Percentiles rank a stretch among this genome's conserved stretches.
Evolutionary conservation across 2,329 filamentous ascomycete genomes (phyloP).

Genomic region (Aspergillus sclerotialis): DNA sequence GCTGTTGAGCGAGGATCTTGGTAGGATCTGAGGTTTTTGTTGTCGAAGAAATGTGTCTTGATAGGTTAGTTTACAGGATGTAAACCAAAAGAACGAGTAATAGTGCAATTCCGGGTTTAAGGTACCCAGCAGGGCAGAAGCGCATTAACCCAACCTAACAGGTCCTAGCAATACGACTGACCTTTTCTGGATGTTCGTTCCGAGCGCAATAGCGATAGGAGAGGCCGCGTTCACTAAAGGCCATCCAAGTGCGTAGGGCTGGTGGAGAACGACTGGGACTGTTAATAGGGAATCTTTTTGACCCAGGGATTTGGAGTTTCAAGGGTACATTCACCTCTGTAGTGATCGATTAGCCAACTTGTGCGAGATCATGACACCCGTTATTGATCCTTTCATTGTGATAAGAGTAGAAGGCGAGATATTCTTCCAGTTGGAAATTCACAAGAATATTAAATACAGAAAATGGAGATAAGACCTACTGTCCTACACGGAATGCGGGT

Average conservation of each 20-base stretch:
- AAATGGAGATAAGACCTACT: too few species aligned
- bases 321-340: slow-evolving; percentile 44
- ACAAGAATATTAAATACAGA: too few species aligned
- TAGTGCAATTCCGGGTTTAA: slow-evolving; percentile 12
- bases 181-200: slow-evolving; percentile 39
- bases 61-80: slow-evolving; percentile 13
- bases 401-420: too few species aligned
- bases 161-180: slow-evolving; percentile 16
- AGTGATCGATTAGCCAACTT: slow-evolving; percentile 42
- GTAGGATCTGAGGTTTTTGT: slow-evolving; percentile 26
- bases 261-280: slow-evolving; percentile 37
- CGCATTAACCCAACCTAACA: background rate
- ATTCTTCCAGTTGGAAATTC: too few species aligned
- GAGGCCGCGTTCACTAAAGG: slow-evolving; percentile 37
- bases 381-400: too few species aligned
- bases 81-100: too few species aligned
- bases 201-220: slow-evolving; percentile 37
- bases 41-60: slow-evolving; percentile 24
- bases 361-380: slow-evolving; percentile 43
- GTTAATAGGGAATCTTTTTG: slow-evolving; percentile 12
- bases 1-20: slow-evolving; percentile 70
- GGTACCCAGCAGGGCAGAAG: background rate
- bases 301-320: background rate
- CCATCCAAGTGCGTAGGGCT: slow-evolving; percentile 35
- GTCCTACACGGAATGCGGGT: too few species aligned